phyloP scores from a whole-genome alignment of 352 stramenopile species.

The Thalassiosira livingstoniorum region DNA sequence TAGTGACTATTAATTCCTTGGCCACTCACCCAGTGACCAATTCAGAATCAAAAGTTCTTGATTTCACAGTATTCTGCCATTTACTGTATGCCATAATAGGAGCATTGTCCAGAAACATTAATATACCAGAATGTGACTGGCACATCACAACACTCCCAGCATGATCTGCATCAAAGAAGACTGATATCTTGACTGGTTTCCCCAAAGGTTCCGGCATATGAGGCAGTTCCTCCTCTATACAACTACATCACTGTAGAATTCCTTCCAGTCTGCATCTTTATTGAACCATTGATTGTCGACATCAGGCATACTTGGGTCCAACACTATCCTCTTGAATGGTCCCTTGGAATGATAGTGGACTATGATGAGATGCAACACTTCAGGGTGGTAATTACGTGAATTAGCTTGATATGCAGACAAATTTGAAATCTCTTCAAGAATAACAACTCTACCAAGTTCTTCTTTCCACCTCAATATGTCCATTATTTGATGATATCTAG shows the following conservation, averaged over 20 bases:
- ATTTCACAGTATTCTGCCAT: constrained; percentile 65
- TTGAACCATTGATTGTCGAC: constrained; percentile 22
- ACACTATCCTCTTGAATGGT: constrained; percentile 19
- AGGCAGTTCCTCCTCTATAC: constrained; percentile 33
- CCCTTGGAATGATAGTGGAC: too few relatives aligned
- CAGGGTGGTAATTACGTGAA: too few relatives aligned
- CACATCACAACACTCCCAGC: constrained; percentile 49
- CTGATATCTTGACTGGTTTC: constrained; percentile 15
- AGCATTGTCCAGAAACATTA: constrained; percentile 62
- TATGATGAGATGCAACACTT: too few relatives aligned
- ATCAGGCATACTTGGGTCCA: constrained; percentile 19
- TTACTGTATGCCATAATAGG: constrained; percentile 52
- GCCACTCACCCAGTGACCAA: constrained; percentile 57
- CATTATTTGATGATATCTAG: too few relatives aligned
- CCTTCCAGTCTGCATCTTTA: constrained; percentile 33
- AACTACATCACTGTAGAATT: constrained; percentile 58
- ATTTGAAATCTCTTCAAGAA: constrained; percentile 54
- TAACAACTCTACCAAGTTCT: constrained; percentile 54
- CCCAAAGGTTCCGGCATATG: constrained; percentile 43
- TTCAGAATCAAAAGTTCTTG: constrained; percentile 56
- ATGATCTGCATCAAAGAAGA: constrained; percentile 62
- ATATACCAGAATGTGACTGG: constrained; percentile 45
- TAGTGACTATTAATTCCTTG: constrained; percentile 28
- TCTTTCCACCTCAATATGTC: constrained; percentile 50
- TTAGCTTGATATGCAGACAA: constrained; percentile 57